Evolutionary conservation across 2,329 filamentous ascomycete genomes (phyloP).

Genomic region (Uncinocarpus reesii): DNA sequence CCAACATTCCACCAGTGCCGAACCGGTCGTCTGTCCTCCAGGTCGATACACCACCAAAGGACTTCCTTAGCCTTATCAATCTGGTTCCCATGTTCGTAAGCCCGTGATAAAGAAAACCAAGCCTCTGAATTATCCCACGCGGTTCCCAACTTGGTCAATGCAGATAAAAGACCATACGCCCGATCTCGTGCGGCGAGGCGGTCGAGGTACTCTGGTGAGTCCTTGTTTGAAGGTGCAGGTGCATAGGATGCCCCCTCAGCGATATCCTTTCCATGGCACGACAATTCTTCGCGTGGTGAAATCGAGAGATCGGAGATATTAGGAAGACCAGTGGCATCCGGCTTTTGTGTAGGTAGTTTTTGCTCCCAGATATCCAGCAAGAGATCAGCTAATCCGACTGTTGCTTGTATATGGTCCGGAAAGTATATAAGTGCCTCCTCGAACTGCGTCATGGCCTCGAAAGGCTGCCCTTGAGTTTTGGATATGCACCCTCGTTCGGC

Average conservation of each 20-base stretch:
- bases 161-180: slow-evolving; percentile 71
- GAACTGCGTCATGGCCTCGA: slow-evolving; percentile 64
- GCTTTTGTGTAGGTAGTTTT: slow-evolving; percentile 32
- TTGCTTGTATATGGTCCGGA: slow-evolving; percentile 68
- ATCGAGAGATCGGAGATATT: slow-evolving; percentile 23
- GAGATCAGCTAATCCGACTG: slow-evolving; percentile 71
- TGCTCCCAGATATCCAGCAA: slow-evolving; percentile 71
- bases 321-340: slow-evolving; percentile 24
- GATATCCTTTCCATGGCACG: slow-evolving; percentile 13
- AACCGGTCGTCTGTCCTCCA: slow-evolving; percentile 75
- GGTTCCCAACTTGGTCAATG: slow-evolving; percentile 70
- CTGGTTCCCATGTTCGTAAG: slow-evolving; percentile 79
- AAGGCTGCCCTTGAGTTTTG: slow-evolving; percentile 50
- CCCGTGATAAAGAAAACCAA: slow-evolving; percentile 79
- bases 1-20: slow-evolving; percentile 66
- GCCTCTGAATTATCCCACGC: slow-evolving; percentile 91
- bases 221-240: slow-evolving; percentile 18
- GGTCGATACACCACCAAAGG: slow-evolving; percentile 93
- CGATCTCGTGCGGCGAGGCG: slow-evolving; percentile 82
- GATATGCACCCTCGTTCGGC: slow-evolving; percentile 64
- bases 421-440: slow-evolving; percentile 72
- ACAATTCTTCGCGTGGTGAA: slow-evolving; percentile 16
- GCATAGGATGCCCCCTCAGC: neutral
- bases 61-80: slow-evolving; percentile 81
- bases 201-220: slow-evolving; percentile 61